Percentiles rank a stretch among this genome's conserved stretches.
phyloP scores from a whole-genome alignment of 306 rosid genomes.

The Pterocarpus macrocarpus region DNA sequence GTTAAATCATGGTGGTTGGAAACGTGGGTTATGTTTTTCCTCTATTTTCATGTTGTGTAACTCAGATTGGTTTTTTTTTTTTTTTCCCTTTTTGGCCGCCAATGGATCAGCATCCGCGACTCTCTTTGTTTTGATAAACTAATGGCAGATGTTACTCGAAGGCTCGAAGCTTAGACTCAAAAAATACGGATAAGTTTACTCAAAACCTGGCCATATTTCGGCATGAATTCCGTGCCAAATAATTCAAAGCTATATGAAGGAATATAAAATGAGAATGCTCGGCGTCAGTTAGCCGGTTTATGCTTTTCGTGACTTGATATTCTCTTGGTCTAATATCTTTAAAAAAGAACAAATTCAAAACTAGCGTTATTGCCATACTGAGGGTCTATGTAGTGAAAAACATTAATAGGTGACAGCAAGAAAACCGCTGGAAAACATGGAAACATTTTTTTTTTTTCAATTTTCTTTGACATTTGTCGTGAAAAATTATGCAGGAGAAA shows the following conservation, averaged over 20 bases:
- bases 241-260: conserved; percentile 32
- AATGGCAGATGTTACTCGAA: conserved; percentile 52
- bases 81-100: conserved; percentile 40
- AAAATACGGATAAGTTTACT: conserved; percentile 65
- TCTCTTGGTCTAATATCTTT: too few relatives aligned
- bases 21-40: conserved; percentile 3
- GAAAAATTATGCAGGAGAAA: too few relatives aligned
- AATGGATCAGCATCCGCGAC: conserved; percentile 62
- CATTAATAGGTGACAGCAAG: conserved; percentile 4
- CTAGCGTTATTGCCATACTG: too few relatives aligned
- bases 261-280: neutral
- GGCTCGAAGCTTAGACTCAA: conserved; percentile 55
- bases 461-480: too few relatives aligned
- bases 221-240: conserved; percentile 64
- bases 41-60: conserved; percentile 1
- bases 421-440: neutral
- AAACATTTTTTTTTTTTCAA: too few relatives aligned
- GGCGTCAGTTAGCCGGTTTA: too few relatives aligned
- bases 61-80: conserved; percentile 21
- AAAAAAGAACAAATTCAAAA: too few relatives aligned
- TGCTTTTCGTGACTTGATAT: too few relatives aligned
- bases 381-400: too few relatives aligned
- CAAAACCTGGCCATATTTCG: conserved; percentile 62
- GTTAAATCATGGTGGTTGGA: neutral
- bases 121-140: conserved; percentile 65